Evolutionary conservation across 2,329 filamentous ascomycete genomes (phyloP).

Genomic region (Calonectria pteridis): DNA sequence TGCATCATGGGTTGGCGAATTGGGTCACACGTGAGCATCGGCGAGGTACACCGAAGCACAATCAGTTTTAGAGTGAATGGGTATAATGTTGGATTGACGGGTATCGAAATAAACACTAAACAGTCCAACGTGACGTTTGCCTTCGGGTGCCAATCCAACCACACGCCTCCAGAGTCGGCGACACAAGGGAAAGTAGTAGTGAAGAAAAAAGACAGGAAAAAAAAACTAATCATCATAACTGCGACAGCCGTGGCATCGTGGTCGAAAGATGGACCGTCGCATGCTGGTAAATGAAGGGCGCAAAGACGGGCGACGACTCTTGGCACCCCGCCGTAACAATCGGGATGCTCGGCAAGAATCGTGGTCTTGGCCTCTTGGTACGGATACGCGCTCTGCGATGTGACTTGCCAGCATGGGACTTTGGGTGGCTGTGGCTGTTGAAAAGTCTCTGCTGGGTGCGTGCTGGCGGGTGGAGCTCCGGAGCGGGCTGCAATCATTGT

Average conservation of each 20-base stretch:
- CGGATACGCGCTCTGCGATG: conserved; percentile 11
- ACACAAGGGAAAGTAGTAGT: conserved; percentile 36
- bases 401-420: conserved; percentile 13
- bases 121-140: conserved; percentile 42
- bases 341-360: conserved; percentile 23
- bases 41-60: background rate
- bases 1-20: background rate
- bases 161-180: conserved; percentile 36
- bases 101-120: conserved; percentile 47
- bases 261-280: background rate
- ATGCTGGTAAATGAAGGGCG: conserved; percentile 11
- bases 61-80: background rate
- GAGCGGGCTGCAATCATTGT: conserved; percentile 8
- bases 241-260: conserved; percentile 28
- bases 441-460: conserved; percentile 11
- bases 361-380: conserved; percentile 26
- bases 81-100: conserved; percentile 44
- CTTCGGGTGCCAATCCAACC: conserved; percentile 41
- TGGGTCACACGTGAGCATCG: background rate
- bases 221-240: conserved; percentile 38
- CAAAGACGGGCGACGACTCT: background rate
- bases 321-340: conserved; percentile 8
- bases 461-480: conserved; percentile 22
- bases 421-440: conserved; percentile 11
- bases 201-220: conserved; percentile 10